Percentiles rank a stretch among this genome's conserved stretches.
These are phyloP conservation scores for Myxozyma nipponensis DNA, from an alignment of 805 yeast species.

Conservation along the genomic window DNA sequence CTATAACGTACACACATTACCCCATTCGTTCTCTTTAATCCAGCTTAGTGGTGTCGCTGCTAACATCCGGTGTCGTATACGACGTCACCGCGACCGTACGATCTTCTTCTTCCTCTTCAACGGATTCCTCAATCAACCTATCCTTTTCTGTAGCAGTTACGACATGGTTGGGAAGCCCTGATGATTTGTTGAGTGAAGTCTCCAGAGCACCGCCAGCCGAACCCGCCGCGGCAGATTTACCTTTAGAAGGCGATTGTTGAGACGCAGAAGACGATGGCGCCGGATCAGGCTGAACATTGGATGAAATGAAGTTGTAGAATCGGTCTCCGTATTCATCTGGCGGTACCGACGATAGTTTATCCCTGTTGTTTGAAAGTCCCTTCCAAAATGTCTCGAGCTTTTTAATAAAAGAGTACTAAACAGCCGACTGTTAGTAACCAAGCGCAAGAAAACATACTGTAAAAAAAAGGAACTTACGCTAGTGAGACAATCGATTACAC, in stretches of 20 bases:
- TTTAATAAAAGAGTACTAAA: slow-evolving; percentile 62
- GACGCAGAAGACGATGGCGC: not conserved
- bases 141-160: not conserved
- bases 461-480: slow-evolving; percentile 33
- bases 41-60: not conserved
- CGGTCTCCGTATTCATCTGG: slow-evolving; percentile 87
- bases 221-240: not conserved
- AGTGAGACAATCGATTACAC: slow-evolving; percentile 91
- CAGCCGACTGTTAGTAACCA: not conserved
- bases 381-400: slow-evolving; percentile 83
- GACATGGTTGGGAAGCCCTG: not conserved
- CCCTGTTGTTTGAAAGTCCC: slow-evolving; percentile 62
- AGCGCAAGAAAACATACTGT: slow-evolving; percentile 14
- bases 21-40: not conserved
- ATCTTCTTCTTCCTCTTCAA: not conserved
- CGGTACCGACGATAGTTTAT: slow-evolving; percentile 82
- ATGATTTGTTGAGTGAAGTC: no score
- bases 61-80: not conserved
- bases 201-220: no score
- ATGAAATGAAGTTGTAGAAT: slow-evolving; percentile 62
- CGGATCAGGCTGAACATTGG: slow-evolving; percentile 15
- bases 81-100: not conserved
- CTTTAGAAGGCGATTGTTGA: not conserved
- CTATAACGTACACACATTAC: not conserved
- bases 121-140: not conserved